These are phyloP conservation scores for Ogataea wickerhamii DNA, from an alignment of 805 yeast genomes.

Conservation along the genomic window DNA sequence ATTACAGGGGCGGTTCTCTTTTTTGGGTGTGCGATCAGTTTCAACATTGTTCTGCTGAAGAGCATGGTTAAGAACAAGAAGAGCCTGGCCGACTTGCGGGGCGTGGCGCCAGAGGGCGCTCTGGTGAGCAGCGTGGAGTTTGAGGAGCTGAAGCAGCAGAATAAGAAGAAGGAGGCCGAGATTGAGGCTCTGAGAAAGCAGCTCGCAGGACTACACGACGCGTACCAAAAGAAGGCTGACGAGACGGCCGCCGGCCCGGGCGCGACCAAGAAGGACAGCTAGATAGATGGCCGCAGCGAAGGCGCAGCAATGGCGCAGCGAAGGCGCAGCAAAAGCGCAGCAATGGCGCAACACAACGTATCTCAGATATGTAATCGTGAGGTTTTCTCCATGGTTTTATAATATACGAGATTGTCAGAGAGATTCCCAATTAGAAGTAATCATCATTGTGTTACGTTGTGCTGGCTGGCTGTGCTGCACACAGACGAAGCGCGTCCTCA, in stretches of 20 bases:
- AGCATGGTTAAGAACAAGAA: constrained; percentile 40
- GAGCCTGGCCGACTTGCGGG: constrained; percentile 16
- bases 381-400: constrained; percentile 28
- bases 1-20: constrained; percentile 53
- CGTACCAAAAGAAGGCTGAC: constrained; percentile 38
- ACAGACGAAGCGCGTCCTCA: no score
- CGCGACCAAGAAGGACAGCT: constrained; percentile 1
- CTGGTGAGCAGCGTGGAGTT: constrained; percentile 25
- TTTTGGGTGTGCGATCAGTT: constrained; percentile 42
- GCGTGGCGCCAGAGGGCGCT: constrained; percentile 38
- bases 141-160: constrained; percentile 17
- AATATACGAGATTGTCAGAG: constrained; percentile 31
- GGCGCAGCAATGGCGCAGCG: no score
- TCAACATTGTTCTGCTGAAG: constrained; percentile 41
- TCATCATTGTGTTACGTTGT: constrained; percentile 21
- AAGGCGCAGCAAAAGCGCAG: no score
- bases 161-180: constrained; percentile 19
- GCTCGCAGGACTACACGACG: constrained; percentile 37
- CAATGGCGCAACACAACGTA: no score
- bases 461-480: no score
- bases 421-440: constrained; percentile 32
- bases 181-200: constrained; percentile 40
- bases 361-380: constrained; percentile 12
- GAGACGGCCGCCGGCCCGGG: not conserved
- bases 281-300: not conserved